Evolutionary conservation across 2,329 filamentous ascomycete species (phyloP).

Genomic region (Endocalyx cinctus): DNA sequence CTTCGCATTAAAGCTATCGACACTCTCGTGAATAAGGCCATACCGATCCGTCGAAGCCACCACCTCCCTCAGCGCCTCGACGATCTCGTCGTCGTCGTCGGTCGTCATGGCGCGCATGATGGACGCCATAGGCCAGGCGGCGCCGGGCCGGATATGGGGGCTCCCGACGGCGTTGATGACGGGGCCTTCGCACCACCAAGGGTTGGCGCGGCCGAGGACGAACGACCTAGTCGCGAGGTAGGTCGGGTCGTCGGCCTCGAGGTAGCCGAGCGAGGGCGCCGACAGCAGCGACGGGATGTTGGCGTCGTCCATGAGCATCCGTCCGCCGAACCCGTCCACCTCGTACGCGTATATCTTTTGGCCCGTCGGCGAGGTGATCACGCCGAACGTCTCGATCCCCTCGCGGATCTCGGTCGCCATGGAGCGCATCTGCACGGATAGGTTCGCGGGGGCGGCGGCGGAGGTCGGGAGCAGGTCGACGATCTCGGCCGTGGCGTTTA

Average conservation of each 20-base stretch:
- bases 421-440: conserved; percentile 52
- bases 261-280: conserved; percentile 60
- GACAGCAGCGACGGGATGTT: conserved; percentile 65
- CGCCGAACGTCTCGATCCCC: conserved; percentile 66
- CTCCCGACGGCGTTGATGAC: conserved; percentile 70
- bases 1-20: conserved; percentile 58
- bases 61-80: conserved; percentile 53
- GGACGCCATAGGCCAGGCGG: conserved; percentile 53
- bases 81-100: conserved; percentile 71
- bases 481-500: conserved; percentile 45
- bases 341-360: conserved; percentile 68
- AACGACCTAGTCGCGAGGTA: conserved; percentile 79
- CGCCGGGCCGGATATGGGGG: conserved; percentile 56
- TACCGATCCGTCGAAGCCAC: conserved; percentile 67
- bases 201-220: conserved; percentile 71
- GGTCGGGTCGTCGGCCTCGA: conserved; percentile 52
- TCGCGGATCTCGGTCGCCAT: conserved; percentile 60
- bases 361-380: conserved; percentile 41
- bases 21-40: conserved; percentile 76
- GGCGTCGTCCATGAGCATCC: conserved; percentile 66
- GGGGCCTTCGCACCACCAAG: conserved; percentile 67
- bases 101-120: conserved; percentile 53
- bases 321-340: conserved; percentile 67
- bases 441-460: conserved; percentile 21
- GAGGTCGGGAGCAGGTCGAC: conserved; percentile 38